Conservation (phyloP, 495 filamentous ascomycete species). For the Aspergillus leporis region DNA sequence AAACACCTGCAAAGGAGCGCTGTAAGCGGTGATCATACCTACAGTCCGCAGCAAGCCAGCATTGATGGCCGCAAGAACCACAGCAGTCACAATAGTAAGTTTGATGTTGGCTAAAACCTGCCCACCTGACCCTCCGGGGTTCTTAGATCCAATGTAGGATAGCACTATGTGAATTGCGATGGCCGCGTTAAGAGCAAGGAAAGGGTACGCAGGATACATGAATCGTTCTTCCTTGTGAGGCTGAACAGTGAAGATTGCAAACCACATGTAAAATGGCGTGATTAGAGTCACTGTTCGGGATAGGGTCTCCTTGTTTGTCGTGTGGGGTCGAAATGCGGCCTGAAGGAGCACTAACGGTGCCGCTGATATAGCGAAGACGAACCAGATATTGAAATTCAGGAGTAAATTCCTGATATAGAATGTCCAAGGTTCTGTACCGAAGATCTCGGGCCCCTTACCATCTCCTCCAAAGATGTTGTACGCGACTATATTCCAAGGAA, state of each 20-base stretch:
- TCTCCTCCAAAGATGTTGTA: slow-evolving; percentile 90
- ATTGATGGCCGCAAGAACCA: slow-evolving; percentile 58
- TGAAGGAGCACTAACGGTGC: slow-evolving; percentile 62
- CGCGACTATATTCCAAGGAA: slow-evolving; percentile 88
- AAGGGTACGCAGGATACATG: slow-evolving; percentile 96
- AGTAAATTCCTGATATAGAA: slow-evolving; percentile 92
- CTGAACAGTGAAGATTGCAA: slow-evolving; percentile 85
- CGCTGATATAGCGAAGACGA: slow-evolving; percentile 74
- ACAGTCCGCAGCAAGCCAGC: slow-evolving; percentile 69
- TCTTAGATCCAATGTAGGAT: slow-evolving; percentile 64
- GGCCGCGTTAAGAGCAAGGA: slow-evolving; percentile 90
- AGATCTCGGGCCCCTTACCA: slow-evolving; percentile 84
- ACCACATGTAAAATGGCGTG: slow-evolving; percentile 91
- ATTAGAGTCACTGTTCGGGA: slow-evolving; percentile 75
- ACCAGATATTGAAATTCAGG: slow-evolving; percentile 96
- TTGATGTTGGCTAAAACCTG: slow-evolving; percentile 72
- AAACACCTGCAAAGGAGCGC: slow-evolving; percentile 80
- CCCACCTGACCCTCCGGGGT: slow-evolving; percentile 62
- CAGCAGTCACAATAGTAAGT: slow-evolving; percentile 55
- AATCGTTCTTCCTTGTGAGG: slow-evolving; percentile 98
- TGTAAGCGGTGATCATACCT: slow-evolving; percentile 84
- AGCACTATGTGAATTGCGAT: slow-evolving; percentile 78
- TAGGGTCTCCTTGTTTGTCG: slow-evolving; percentile 45
- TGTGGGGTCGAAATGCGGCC: slow-evolving; percentile 38
- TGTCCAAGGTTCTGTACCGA: slow-evolving; percentile 94